These are phyloP conservation scores for Acanthamoeba sp. DNA, from an alignment of 208 protist genomes.

Conservation along the genomic window DNA sequence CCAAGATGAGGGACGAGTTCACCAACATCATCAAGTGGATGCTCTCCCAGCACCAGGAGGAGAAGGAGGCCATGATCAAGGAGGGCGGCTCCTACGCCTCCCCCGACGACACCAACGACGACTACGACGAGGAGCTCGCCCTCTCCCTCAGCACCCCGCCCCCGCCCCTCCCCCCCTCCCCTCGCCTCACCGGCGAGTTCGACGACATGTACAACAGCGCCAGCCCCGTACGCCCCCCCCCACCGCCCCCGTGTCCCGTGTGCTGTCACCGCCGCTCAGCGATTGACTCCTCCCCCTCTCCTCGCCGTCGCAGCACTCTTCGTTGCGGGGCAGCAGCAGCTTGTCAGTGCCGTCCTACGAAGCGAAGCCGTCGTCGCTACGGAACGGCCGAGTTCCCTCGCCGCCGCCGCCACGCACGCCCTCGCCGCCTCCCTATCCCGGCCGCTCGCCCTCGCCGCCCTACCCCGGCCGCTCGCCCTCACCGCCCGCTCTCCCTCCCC, in stretches of 20 bases:
- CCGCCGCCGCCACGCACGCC: no score
- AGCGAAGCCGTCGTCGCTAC: background rate
- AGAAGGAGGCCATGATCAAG: constrained; percentile 64
- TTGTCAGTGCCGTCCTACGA: no score
- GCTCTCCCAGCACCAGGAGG: constrained; percentile 16
- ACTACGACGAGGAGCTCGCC: background rate
- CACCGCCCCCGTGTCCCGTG: no score
- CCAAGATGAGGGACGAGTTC: constrained; percentile 69
- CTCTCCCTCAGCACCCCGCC: background rate
- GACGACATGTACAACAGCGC: background rate
- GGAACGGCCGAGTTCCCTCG: background rate
- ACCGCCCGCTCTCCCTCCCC: background rate
- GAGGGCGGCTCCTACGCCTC: constrained; percentile 54
- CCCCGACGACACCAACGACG: background rate
- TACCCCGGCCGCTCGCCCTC: background rate
- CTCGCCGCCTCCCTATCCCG: background rate
- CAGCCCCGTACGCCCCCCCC: background rate
- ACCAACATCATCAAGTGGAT: constrained; percentile 60
- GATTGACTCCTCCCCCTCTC: background rate
- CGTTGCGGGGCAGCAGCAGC: background rate
- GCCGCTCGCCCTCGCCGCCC: background rate
- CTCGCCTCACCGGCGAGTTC: background rate
- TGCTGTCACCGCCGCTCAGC: background rate
- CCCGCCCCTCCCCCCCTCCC: background rate
- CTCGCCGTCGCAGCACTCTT: background rate